These are phyloP conservation scores for Penicillium sclerotiorum DNA, from an alignment of 2,329 filamentous ascomycete genomes.

Conservation along the genomic window DNA sequence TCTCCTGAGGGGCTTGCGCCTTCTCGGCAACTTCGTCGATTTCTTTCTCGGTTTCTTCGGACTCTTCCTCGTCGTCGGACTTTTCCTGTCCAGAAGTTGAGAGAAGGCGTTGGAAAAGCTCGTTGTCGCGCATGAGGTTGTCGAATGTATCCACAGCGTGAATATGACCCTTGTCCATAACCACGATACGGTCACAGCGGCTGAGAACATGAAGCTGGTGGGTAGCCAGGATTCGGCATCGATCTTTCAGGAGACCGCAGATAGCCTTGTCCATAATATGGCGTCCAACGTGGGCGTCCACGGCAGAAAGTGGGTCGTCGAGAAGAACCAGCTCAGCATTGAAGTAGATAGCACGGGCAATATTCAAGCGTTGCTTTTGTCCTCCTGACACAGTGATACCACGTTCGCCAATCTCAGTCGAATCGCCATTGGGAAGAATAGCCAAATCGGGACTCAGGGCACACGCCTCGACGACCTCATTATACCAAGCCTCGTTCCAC, in stretches of 20 bases:
- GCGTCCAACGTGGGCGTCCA: constrained; percentile 61
- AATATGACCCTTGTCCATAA: constrained; percentile 86
- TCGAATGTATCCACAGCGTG: constrained; percentile 86
- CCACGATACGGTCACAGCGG: constrained; percentile 87
- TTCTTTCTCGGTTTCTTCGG: constrained; percentile 53
- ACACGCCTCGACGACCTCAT: constrained; percentile 81
- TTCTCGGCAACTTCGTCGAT: constrained; percentile 36
- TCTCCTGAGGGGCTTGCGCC: constrained; percentile 16
- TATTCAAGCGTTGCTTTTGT: constrained; percentile 93
- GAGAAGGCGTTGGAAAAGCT: constrained; percentile 81
- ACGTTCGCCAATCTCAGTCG: constrained; percentile 91
- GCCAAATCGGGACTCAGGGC: constrained; percentile 83
- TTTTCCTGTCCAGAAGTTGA: constrained; percentile 66
- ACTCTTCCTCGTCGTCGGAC: constrained; percentile 55
- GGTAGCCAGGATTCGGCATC: constrained; percentile 88
- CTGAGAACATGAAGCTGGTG: constrained; percentile 93
- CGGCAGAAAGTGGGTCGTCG: constrained; percentile 64
- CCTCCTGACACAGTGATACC: constrained; percentile 95
- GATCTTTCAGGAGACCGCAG: constrained; percentile 81
- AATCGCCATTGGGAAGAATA: constrained; percentile 86
- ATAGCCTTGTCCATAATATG: constrained; percentile 94
- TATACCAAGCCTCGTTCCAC: constrained; percentile 76
- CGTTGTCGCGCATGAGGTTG: constrained; percentile 78
- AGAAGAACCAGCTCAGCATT: constrained; percentile 64
- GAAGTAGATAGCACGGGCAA: constrained; percentile 75